Percentiles rank a stretch among this genome's conserved stretches.
Conservation (phyloP, 306 rosid species). For the Begonia loranthoides region DNA sequence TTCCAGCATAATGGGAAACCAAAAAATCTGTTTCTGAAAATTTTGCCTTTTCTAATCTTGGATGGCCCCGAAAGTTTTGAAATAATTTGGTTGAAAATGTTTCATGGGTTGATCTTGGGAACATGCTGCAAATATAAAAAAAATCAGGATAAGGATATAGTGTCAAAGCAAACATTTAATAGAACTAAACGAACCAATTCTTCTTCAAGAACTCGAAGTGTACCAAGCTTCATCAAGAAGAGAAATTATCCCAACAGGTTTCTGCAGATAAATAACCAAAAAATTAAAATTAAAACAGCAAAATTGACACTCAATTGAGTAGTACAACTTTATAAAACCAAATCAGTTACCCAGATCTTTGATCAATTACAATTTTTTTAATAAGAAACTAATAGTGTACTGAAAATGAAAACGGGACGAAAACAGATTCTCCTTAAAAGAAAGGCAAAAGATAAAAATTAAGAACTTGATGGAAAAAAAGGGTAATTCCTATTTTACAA, state of each 20-base stretch:
- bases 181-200: conserved; percentile 30
- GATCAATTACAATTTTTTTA: too few species aligned
- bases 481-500: too few species aligned
- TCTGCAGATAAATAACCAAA: conserved; percentile 49
- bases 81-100: conserved; percentile 88
- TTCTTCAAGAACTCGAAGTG: conserved; percentile 34
- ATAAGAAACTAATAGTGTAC: too few species aligned
- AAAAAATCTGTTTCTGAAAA: conserved; percentile 91
- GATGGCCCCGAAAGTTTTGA: conserved; percentile 61
- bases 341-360: too few species aligned
- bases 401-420: too few species aligned
- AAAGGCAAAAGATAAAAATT: too few species aligned
- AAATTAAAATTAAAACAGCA: too few species aligned
- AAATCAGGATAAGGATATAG: conserved; percentile 32
- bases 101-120: conserved; percentile 86
- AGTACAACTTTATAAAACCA: too few species aligned
- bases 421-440: too few species aligned
- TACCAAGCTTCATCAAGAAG: conserved; percentile 99
- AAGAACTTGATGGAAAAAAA: too few species aligned
- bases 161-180: conserved; percentile 8
- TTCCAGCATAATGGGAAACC: conserved; percentile 95
- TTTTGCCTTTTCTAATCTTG: conserved; percentile 71
- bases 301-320: too few species aligned
- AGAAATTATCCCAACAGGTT: conserved; percentile 83
- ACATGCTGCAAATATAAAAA: conserved; percentile 62